phyloP scores from a whole-genome alignment of 768 basidiomycete genomes.

The Vararia minispora region DNA sequence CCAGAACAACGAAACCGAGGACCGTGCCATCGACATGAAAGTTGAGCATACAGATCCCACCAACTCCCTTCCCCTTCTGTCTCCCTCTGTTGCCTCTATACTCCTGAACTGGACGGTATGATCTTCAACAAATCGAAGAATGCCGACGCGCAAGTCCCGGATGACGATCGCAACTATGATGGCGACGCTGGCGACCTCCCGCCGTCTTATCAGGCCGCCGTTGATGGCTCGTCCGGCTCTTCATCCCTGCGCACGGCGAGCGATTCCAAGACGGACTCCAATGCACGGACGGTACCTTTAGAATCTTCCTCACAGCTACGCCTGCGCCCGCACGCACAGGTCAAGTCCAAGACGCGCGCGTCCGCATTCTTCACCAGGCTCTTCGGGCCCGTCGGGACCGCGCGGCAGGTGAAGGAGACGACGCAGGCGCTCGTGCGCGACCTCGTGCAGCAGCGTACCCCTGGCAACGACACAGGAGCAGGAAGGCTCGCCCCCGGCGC shows the following conservation, averaged over 20 bases:
- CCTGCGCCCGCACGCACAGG: no score
- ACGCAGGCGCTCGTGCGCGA: slow-evolving; percentile 12
- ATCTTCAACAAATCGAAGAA: no score
- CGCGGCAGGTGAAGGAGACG: slow-evolving; percentile 11
- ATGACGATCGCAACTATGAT: slow-evolving; percentile 8
- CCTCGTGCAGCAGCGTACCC: slow-evolving; percentile 30
- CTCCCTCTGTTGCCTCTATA: no score
- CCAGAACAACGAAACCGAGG: no score
- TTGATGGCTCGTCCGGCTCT: slow-evolving; percentile 1
- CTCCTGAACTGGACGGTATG: no score
- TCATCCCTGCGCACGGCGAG: background rate
- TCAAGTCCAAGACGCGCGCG: slow-evolving; percentile 7
- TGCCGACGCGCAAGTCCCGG: no score
- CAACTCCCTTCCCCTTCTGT: no score
- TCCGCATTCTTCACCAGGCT: slow-evolving; percentile 7
- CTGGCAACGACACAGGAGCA: slow-evolving; percentile 11
- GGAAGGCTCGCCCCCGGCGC: slow-evolving; percentile 16
- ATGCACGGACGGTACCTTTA: no score
- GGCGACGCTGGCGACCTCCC: slow-evolving; percentile 6
- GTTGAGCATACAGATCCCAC: no score
- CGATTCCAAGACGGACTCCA: slow-evolving; percentile 1
- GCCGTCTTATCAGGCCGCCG: slow-evolving; percentile 8
- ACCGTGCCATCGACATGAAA: no score
- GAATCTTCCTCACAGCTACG: no score
- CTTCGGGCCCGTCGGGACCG: slow-evolving; percentile 14